Evolutionary conservation across 768 basidiomycete species (phyloP), one percentile per base, ranked within the genome.

Genomic region (Pleurotus cornucopiae): DNA sequence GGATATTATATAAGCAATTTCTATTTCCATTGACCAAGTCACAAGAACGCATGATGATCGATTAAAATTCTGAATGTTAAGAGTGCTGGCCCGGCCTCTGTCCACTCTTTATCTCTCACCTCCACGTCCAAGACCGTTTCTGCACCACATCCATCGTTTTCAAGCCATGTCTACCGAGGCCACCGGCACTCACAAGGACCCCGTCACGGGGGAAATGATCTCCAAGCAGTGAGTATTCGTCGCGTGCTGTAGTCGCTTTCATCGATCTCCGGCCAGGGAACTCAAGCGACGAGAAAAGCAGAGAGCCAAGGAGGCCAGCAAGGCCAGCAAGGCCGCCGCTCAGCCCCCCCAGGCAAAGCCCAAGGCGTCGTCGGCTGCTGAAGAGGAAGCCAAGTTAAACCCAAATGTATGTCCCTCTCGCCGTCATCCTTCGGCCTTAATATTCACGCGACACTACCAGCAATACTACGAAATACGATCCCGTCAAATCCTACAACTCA

Each of bases 391-490:
- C 48, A 91, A 97, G 61, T 81, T 99, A 51, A 91, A 85, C 58
- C 93, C 97, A 2, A 93, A 91, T 64, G 96, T 95, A 69, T 71
- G 91, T 79, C 16, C 5, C 9, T 44, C 13, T 20, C 13, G 16
- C 18, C 11, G 12, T 20, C 39, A 18, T 11, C 23, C 34, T 53
- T 6, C 14, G 48, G 52, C n/a, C 6, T 25, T 55, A 25, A 44
- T 57, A 45, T 39, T 18, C 38, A 43, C 11, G 44, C 49, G n/a
- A 13, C 16, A n/a, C 39, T 41, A 23, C 66, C 62, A 99, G 95
- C 93, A 96, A 93, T 99, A 98, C 79, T 96, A 88, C 67, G 94
- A 98, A 67, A 75, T 94, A 62, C 89, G 97, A 62, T 92, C 89
- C 25, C 85, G 93, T 47, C 86, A 91, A 63, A 94, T 99, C 64